Percentiles rank a stretch among this genome's conserved stretches.
phyloP scores from a whole-genome alignment of 1,139 yeast genomes.

The Hemisphaericaspora lyxosophila region DNA sequence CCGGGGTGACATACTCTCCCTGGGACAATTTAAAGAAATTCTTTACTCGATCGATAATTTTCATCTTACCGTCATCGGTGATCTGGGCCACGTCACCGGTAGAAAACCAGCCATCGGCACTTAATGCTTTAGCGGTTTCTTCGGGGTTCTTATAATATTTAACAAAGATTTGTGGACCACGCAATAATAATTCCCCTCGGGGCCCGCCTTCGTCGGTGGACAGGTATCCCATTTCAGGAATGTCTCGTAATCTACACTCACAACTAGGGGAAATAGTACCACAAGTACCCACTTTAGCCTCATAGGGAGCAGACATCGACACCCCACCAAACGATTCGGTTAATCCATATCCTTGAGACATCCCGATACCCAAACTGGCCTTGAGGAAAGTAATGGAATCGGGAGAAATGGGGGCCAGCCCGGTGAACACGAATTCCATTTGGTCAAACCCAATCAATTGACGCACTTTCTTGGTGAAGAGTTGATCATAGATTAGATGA shows the following conservation, averaged over 20 bases:
- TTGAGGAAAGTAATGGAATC: constrained; percentile 61
- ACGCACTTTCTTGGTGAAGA: constrained; percentile 53
- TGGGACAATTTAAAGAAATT: constrained; percentile 80
- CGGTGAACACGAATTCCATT: constrained; percentile 46
- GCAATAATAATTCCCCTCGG: constrained; percentile 57
- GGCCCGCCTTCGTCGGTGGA: constrained; percentile 44
- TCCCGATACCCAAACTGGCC: constrained; percentile 58
- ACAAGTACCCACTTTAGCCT: constrained; percentile 58
- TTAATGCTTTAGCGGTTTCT: constrained; percentile 27
- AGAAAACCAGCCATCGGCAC: constrained; percentile 58
- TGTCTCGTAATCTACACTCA: constrained; percentile 62
- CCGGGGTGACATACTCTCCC: constrained; percentile 82
- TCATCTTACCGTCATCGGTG: constrained; percentile 49
- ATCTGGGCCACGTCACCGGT: constrained; percentile 75
- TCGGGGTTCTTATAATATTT: constrained; percentile 59
- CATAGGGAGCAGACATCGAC: constrained; percentile 39
- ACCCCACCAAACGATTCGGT: constrained; percentile 76
- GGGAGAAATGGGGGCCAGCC: constrained; percentile 74
- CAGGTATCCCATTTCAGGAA: constrained; percentile 67
- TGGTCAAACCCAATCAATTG: constrained; percentile 58
- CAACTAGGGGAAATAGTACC: constrained; percentile 56
- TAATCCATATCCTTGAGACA: constrained; percentile 74
- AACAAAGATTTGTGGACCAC: constrained; percentile 66
- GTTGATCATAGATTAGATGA: constrained; percentile 45
- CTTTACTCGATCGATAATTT: constrained; percentile 72